Evolutionary conservation across 2,329 filamentous ascomycete species (phyloP).

Genomic region (Kalaharituber pfeilii): DNA sequence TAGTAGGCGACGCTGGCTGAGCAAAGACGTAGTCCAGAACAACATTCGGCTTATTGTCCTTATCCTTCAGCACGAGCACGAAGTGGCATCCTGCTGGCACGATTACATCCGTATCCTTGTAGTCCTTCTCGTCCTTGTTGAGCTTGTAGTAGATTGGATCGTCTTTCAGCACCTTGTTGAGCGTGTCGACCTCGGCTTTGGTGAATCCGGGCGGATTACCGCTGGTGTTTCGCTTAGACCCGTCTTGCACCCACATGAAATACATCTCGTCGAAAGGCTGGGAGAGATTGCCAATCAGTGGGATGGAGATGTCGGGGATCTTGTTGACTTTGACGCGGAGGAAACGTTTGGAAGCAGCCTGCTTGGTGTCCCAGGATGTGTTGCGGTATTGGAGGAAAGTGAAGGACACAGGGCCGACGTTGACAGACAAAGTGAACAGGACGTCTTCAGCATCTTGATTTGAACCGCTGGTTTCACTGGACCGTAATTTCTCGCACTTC

Average conservation of each 20-base stretch:
- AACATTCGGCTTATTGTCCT: constrained; percentile 6
- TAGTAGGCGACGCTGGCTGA: constrained; percentile 1
- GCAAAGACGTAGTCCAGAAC: constrained; percentile 16
- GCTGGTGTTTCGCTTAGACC: neutral
- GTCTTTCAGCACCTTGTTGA: constrained; percentile 11
- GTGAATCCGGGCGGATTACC: constrained; percentile 13
- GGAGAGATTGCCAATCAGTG: constrained; percentile 24
- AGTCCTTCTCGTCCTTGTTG: constrained; percentile 6
- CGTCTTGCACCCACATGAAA: constrained; percentile 23
- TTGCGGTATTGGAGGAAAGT: constrained; percentile 12
- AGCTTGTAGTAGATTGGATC: constrained; percentile 18
- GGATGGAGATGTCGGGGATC: constrained; percentile 21
- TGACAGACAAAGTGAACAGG: neutral
- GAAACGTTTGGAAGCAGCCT: constrained; percentile 15
- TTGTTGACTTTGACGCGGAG: constrained; percentile 15
- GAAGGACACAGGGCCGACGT: neutral
- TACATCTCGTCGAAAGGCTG: constrained; percentile 28
- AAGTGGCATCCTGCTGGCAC: constrained; percentile 13
- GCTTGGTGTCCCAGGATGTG: constrained; percentile 6
- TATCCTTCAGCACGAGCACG: constrained; percentile 13
- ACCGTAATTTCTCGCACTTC: no score
- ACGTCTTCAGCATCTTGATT: neutral
- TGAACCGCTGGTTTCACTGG: neutral
- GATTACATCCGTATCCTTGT: constrained; percentile 10
- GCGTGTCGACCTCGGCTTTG: constrained; percentile 9